Base-by-base conservation (phyloP, 257 asterid genomes). In the Misopates orontium region DNA sequence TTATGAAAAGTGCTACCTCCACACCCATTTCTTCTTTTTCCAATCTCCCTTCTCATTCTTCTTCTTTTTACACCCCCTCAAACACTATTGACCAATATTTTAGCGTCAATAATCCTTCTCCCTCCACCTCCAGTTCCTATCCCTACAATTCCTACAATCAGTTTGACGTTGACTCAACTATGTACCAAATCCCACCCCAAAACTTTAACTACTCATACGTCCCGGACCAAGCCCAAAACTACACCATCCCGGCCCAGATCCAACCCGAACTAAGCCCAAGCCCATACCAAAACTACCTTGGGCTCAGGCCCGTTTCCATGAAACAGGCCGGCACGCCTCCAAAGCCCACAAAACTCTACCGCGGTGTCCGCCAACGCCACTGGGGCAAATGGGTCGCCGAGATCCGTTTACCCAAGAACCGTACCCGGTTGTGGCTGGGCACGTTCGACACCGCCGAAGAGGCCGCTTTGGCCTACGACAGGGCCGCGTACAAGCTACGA, bases 361-460 rank as follows among this genome's bases (percentile, higher is more conserved):
- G 99, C 45, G 99, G 99, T 1, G 99, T 93, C 15, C 81, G 99
- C 67, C 99, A 93, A 72, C 90, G 99, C 11, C 99, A 93, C 90
- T 93, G 99, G 99, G 99, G 99, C 0, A 93, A 93, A 64, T 93
- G 98, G 98, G 98, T 93, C 24, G 98, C 98, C 2, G 98, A 92
- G 89, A 92, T 92, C 79, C 93, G 98, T n/a, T 75, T 92, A 36
- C 98, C 98, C 0, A 84, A 82, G 85, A 89, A 86, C 85, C 87
- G 98, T 0, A 87, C 92, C 60, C 86, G 98, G 10, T 85, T 93
- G 40, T 93, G 98, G 98, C 91, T 93, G 0, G 98, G 98, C 15
- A 93, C 98, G 23, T 92, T 87, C 25, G 98, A 92, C 71, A 89
- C 97, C 1, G 96, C 98, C 4, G 97, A 92, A 78, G 98, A 87